These are phyloP conservation scores for Pseudozyma sp. DNA, from an alignment of 1,284 basidiomycete species.

Conservation along the genomic window DNA sequence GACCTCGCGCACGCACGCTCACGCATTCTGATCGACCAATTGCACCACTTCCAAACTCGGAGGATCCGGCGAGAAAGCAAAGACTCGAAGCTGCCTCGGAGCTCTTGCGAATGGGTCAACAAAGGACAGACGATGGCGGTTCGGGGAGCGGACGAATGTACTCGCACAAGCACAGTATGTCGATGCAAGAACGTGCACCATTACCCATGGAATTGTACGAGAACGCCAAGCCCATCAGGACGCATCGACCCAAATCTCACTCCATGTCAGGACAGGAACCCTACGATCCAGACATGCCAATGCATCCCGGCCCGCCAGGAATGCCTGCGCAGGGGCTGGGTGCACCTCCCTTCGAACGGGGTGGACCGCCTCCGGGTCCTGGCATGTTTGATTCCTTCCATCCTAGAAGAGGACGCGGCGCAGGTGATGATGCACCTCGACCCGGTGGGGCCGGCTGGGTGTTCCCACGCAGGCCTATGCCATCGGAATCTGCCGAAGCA, in stretches of 20 bases:
- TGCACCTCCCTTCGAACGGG: slow-evolving; percentile 36
- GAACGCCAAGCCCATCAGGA: slow-evolving; percentile 23
- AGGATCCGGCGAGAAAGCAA: slow-evolving; percentile 43
- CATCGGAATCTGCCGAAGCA: slow-evolving; percentile 37
- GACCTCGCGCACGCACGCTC: slow-evolving; percentile 52
- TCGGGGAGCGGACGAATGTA: slow-evolving; percentile 18
- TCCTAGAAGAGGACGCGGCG: slow-evolving; percentile 40
- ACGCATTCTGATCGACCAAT: slow-evolving; percentile 51
- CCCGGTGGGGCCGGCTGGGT: slow-evolving; percentile 50
- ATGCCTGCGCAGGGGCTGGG: slow-evolving; percentile 39
- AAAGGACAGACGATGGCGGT: slow-evolving; percentile 16
- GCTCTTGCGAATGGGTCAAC: slow-evolving; percentile 46
- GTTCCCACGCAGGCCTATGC: slow-evolving; percentile 45
- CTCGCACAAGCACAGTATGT: slow-evolving; percentile 43
- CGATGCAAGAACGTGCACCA: slow-evolving; percentile 48
- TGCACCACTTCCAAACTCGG: slow-evolving; percentile 49
- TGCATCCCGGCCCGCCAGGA: slow-evolving; percentile 39
- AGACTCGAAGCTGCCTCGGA: slow-evolving; percentile 46
- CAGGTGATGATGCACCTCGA: slow-evolving; percentile 32
- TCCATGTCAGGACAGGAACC: slow-evolving; percentile 47
- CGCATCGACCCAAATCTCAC: slow-evolving; percentile 43
- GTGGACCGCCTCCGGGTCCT: slow-evolving; percentile 30
- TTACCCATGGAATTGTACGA: slow-evolving; percentile 41
- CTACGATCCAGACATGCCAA: slow-evolving; percentile 24
- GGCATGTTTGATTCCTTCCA: slow-evolving; percentile 48